phyloP scores from a whole-genome alignment of 2,329 filamentous ascomycete genomes.

The Drechslerella dactyloides region DNA sequence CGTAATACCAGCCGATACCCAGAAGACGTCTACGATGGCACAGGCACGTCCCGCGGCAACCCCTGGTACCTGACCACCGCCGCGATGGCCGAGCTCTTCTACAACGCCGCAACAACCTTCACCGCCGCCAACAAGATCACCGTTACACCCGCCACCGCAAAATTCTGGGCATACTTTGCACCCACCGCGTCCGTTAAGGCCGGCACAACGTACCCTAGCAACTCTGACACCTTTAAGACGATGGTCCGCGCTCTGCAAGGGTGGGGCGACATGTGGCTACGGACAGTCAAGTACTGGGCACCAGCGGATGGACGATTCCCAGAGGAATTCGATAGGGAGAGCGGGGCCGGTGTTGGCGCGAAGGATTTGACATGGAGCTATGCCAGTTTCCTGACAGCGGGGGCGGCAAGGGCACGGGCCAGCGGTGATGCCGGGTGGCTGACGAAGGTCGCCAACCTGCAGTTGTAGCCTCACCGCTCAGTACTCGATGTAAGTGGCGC shows the following conservation, averaged over 20 bases:
- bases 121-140: slow-evolving; percentile 68
- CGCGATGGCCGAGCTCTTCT: slow-evolving; percentile 79
- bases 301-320: slow-evolving; percentile 62
- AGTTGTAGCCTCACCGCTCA: too few relatives aligned
- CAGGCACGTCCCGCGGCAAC: slow-evolving; percentile 62
- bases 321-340: slow-evolving; percentile 60
- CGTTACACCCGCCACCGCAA: slow-evolving; percentile 69
- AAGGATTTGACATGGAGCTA: slow-evolving; percentile 75
- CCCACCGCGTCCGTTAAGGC: slow-evolving; percentile 19
- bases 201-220: slow-evolving; percentile 22
- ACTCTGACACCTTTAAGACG: slow-evolving; percentile 42
- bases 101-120: slow-evolving; percentile 77
- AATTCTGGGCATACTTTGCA: slow-evolving; percentile 67
- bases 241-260: slow-evolving; percentile 42
- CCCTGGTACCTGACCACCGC: slow-evolving; percentile 81
- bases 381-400: slow-evolving; percentile 69
- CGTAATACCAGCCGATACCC: slow-evolving; percentile 73
- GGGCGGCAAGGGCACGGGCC: slow-evolving; percentile 49
- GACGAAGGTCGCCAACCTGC: slow-evolving; percentile 34
- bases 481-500: neutral
- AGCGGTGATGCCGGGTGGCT: slow-evolving; percentile 28
- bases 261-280: slow-evolving; percentile 50
- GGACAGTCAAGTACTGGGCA: slow-evolving; percentile 42
- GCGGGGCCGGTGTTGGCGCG: slow-evolving; percentile 59
- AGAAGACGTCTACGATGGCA: slow-evolving; percentile 76